Percentiles rank a stretch among this genome's conserved stretches.
Conservation (phyloP, 2,329 filamentous ascomycete species). For the Zymoseptoria ardabiliae region DNA sequence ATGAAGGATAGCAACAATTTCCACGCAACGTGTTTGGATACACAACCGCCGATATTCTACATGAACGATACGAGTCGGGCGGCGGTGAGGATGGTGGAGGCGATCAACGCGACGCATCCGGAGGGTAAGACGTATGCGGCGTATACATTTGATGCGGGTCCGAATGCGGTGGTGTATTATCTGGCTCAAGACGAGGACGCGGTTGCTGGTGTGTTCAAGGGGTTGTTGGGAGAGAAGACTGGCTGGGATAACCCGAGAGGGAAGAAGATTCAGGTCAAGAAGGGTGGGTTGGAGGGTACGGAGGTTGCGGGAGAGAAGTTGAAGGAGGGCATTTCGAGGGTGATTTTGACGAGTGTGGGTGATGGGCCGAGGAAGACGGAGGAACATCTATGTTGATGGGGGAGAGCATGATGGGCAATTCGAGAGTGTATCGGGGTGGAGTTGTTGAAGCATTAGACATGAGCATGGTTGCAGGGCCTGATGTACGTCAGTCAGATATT, state of each 20-base stretch:
- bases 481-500: too few species aligned
- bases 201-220: slow-evolving; percentile 73
- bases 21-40: slow-evolving; percentile 91
- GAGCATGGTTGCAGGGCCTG: too few species aligned
- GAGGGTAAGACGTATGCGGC: slow-evolving; percentile 77
- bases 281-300: slow-evolving; percentile 51
- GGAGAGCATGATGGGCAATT: too few species aligned
- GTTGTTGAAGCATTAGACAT: too few species aligned
- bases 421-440: too few species aligned
- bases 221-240: slow-evolving; percentile 53
- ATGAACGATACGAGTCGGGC: slow-evolving; percentile 89
- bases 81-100: slow-evolving; percentile 80
- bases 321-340: slow-evolving; percentile 72
- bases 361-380: slow-evolving; percentile 79
- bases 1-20: slow-evolving; percentile 98
- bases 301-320: slow-evolving; percentile 52
- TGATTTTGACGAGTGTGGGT: slow-evolving; percentile 87
- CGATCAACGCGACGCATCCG: slow-evolving; percentile 61
- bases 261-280: slow-evolving; percentile 44
- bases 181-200: slow-evolving; percentile 66
- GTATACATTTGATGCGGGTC: slow-evolving; percentile 96
- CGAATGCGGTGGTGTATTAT: slow-evolving; percentile 96
- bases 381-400: slow-evolving; percentile 37
- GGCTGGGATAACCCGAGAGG: slow-evolving; percentile 61
- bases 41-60: slow-evolving; percentile 96